phyloP scores from a whole-genome alignment of 371 early-diverging fungal species.

The Syncephalastrum sp. region DNA sequence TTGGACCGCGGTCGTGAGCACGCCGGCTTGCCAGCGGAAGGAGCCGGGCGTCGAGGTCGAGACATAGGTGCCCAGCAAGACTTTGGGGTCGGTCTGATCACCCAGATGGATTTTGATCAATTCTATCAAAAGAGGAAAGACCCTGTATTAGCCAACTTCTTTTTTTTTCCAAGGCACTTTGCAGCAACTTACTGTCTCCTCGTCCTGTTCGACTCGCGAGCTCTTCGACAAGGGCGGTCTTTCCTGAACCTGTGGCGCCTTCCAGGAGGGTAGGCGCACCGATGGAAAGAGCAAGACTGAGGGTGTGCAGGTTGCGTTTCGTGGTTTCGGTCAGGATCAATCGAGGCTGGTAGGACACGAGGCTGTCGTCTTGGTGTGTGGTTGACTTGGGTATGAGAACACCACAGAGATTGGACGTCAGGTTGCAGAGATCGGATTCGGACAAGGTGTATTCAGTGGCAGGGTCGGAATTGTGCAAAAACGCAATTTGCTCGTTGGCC shows the following conservation, averaged over 20 bases:
- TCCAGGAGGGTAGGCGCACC: conserved; percentile 89
- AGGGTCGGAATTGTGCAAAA: conserved; percentile 41
- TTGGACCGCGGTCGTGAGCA: conserved; percentile 92
- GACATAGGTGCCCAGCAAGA: conserved; percentile 96
- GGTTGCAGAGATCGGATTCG: conserved; percentile 49
- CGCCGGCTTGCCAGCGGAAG: conserved; percentile 96
- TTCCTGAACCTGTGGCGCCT: conserved; percentile 95
- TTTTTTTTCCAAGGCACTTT: not conserved
- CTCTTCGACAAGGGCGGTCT: conserved; percentile 92
- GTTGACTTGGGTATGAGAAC: conserved; percentile 50
- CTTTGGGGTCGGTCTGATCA: conserved; percentile 98
- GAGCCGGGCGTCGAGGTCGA: conserved; percentile 90
- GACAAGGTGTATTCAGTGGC: conserved; percentile 24
- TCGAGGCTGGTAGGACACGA: conserved; percentile 27
- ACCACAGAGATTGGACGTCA: conserved; percentile 67
- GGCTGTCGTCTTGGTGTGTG: conserved; percentile 6
- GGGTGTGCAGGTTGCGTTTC: conserved; percentile 65
- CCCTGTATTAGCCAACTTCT: not conserved
- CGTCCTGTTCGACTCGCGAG: conserved; percentile 78
- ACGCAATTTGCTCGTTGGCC: conserved; percentile 34
- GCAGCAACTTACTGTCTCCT: conserved; percentile 25
- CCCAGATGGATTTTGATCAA: conserved; percentile 97
- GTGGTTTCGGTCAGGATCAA: conserved; percentile 79
- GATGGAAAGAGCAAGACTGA: conserved; percentile 83
- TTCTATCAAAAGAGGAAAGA: conserved; percentile 35